Percentiles rank a stretch among this genome's conserved stretches.
Evolutionary conservation across 768 basidiomycete genomes (phyloP).

Genomic region (Trametes meyenii): DNA sequence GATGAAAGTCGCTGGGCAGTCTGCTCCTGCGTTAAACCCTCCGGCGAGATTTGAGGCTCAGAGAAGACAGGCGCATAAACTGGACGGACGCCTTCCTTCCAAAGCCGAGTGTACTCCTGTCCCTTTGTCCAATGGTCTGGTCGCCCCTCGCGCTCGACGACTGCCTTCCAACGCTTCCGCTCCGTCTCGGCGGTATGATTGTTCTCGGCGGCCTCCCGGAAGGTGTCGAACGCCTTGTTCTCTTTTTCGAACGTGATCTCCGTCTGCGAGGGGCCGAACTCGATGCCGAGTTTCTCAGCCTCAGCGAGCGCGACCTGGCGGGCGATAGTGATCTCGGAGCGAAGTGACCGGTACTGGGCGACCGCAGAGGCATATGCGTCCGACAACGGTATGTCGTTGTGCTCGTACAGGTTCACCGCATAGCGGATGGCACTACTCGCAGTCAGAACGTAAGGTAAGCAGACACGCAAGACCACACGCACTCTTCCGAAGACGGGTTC

Average conservation of each 20-base stretch:
- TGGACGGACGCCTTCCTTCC: slow-evolving; percentile 71
- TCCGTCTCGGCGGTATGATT: slow-evolving; percentile 11
- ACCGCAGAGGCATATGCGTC: slow-evolving; percentile 81
- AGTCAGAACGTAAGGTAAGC: slow-evolving; percentile 13
- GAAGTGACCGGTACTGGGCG: slow-evolving; percentile 85
- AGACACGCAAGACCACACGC: slow-evolving; percentile 36
- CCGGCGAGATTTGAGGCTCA: slow-evolving; percentile 35
- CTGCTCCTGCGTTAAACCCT: slow-evolving; percentile 19
- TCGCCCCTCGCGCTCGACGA: slow-evolving; percentile 35
- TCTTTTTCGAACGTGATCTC: slow-evolving; percentile 64
- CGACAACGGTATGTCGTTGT: slow-evolving; percentile 66
- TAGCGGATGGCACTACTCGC: slow-evolving; percentile 72
- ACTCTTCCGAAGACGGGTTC: slow-evolving; percentile 93
- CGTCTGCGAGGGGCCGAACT: slow-evolving; percentile 62
- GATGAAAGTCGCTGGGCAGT: not conserved
- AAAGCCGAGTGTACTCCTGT: slow-evolving; percentile 68
- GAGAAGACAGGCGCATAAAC: slow-evolving; percentile 63
- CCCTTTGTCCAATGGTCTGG: slow-evolving; percentile 69
- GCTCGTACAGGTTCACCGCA: slow-evolving; percentile 72
- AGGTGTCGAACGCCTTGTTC: slow-evolving; percentile 60
- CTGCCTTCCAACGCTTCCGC: slow-evolving; percentile 76
- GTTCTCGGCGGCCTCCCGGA: slow-evolving; percentile 56
- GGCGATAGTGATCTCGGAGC: slow-evolving; percentile 81
- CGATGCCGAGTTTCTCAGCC: slow-evolving; percentile 73
- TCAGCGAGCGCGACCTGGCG: slow-evolving; percentile 78